Base-by-base conservation (phyloP, 805 yeast genomes). In the Kregervanrija pseudodelftensis region DNA sequence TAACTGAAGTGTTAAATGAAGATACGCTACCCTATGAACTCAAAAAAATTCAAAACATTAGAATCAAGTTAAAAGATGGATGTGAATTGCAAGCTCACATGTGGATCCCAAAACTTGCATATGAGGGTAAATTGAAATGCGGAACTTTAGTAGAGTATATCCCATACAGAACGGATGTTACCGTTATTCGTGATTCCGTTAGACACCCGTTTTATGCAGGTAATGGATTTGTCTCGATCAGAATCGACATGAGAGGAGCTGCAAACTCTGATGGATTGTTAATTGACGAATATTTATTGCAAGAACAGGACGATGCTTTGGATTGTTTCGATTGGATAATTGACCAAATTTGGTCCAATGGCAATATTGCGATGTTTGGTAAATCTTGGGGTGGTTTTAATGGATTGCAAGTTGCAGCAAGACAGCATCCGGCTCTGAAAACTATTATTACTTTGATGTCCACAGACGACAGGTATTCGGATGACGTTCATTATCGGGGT, bases 381-480 rank as follows among this genome's bases (percentile, higher is more conserved):
- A 71, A 71, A 51, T 69, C 74, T 1, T 71, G 76, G 76, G 74
- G 72, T 42, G 75, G 75, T 1, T 71, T 71, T 56, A 71, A 71
- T 48, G 69, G 73, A 8, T 56, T 70, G 32, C 76, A 71, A 49
- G 55, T 71, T 17, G 74, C 75, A 11, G 70, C 70, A 5, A 61
- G 72, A 56, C 70, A 68, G 47, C 76, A 71, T 49, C 74, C 74
- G 3, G 72, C 72, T 28, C 53, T 71, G 51, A 70, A 70, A 48
- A 55, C 71, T 0, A 63, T 69, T 41, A 68, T 71, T 46, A 66
- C 74, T 0, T 54, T 71, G 22, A 67, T 68, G 69, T 70, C 74
- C 11, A 71, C 76, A 1, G 76, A 71, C 52, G 74, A 71, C 46
- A 56, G 74, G 54, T 71, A 71, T 52, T 51, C 72, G 3, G 76